Base-by-base conservation (phyloP, 2,329 filamentous ascomycete species). In the Incumbomyces lentus region DNA sequence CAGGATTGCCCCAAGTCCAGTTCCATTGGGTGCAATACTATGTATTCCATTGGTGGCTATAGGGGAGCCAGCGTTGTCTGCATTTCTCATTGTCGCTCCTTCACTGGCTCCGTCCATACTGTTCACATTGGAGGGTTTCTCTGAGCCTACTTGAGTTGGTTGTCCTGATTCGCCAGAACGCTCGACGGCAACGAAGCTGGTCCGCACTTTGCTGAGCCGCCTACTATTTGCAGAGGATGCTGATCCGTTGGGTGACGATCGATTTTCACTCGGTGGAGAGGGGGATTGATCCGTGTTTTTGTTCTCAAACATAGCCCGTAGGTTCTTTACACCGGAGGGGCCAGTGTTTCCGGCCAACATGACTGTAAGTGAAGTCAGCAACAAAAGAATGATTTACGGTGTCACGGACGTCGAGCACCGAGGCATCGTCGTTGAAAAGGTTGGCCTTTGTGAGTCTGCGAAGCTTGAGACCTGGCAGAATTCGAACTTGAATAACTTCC, bases 251-350 rank as follows among this genome's bases (percentile, higher is more conserved):
- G 82, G 82, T 48, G 42, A 45, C 63, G 42, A 45, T 63, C 83
- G 74, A 51, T 83, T 84, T 68, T 83, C 74, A 53, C 83, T 81
- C 13, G 80, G 78, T 54, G 79, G 75, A 57, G 76, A 81, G 48
- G 72, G 70, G 55, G 79, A 58, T 38, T 54, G 78, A 52, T 71
- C 70, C 55, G 78, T 45, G 32, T 22, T 16, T 65, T 79, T 84
- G 62, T 79, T 78, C 71, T 89, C 84, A 63, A 88, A 88, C 75
- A 85, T 86, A 60, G 84, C 84, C 58, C 82, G 75, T 55, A 89
- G 77, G 68, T 84, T 85, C 68, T 74, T 81, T 60, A 86, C 82
- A 60, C 76, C 79, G 60, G 79, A 80, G 59, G 63, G 69, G 37
- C 51, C 51, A 42, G 65, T 65, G 65, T 58, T 64, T 48, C 57